Base-by-base conservation (phyloP, 345 rosid species). In the Capsella bursapastoris region DNA sequence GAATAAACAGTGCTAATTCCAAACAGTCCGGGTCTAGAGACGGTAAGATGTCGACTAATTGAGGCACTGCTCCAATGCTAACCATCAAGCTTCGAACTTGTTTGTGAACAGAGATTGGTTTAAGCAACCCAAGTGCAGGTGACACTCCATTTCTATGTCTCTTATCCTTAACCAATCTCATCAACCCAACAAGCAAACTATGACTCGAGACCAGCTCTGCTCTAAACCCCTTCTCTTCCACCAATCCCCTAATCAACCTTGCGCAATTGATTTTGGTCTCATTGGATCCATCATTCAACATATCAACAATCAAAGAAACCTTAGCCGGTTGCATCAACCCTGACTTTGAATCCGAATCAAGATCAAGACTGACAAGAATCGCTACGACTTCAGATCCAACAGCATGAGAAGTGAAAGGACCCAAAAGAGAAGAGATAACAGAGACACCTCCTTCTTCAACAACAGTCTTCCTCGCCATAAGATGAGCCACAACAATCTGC, bases 321-420 rank as follows among this genome's bases (percentile, higher is more conserved):
- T 79, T 88, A 2, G 93, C 87, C 0, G 96, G 93, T 29, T 90
- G 91, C 85, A 81, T 71, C 85, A 90, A 76, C 56, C 79, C 84
- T 3, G 76, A 64, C 62, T 79, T 86, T 3, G 93, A 82, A 18
- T 82, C 79, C 0, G 64, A 81, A 79, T 86, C 93, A 53, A 90
- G 91, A 48, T 81, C 81, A 81, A 88, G 83, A 78, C 79, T 86
- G 9, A 88, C 88, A 6, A 90, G 84, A 79, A 90, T 84, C 29
- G 87, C 96, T 63, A 88, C 79, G 22, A 71, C 89, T 74, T 90
- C 96, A 29, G 89, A 88, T 32, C 96, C 96, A 67, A 86, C 96
- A 3, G 86, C 91, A 58, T 90, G 91, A 1, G 83, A 78, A 11
- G 96, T 90, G 8, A 90, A 86, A 55, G 89, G 96, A 66, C 96